A percentile compares a stretch with the other conserved stretches of the same genome.
Evolutionary conservation across 2,329 filamentous ascomycete genomes (phyloP).

Genomic region (Venturia carpophila): DNA sequence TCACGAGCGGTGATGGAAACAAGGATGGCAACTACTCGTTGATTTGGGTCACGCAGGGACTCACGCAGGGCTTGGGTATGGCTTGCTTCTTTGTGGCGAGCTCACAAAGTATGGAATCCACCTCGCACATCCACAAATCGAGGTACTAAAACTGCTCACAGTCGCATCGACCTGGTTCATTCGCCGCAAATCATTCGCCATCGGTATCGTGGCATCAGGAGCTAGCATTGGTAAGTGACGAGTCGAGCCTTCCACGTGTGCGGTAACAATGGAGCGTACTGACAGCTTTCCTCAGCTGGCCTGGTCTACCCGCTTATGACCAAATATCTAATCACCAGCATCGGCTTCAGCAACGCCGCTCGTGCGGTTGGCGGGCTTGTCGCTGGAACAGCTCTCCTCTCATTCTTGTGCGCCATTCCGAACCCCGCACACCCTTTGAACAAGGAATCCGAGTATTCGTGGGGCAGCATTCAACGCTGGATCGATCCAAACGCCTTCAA

Average conservation of each 20-base stretch:
- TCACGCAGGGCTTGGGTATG: slow-evolving; percentile 43
- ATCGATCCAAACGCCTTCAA: slow-evolving; percentile 39
- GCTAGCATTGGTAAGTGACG: slow-evolving; percentile 36
- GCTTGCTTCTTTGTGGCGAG: slow-evolving; percentile 46
- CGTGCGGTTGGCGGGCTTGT: slow-evolving; percentile 37
- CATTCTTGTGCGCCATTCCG: slow-evolving; percentile 37
- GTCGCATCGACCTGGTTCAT: slow-evolving; percentile 45
- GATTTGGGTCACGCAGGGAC: slow-evolving; percentile 42
- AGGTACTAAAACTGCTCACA: slow-evolving; percentile 24
- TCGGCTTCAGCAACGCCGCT: slow-evolving; percentile 41
- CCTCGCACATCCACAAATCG: background rate
- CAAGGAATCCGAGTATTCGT: slow-evolving; percentile 33
- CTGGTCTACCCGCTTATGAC: slow-evolving; percentile 42
- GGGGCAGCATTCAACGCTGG: slow-evolving; percentile 33
- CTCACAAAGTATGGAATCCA: slow-evolving; percentile 38
- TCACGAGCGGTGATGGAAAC: slow-evolving; percentile 30
- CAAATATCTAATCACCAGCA: slow-evolving; percentile 34
- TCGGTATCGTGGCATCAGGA: slow-evolving; percentile 44
- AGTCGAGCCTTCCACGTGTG: background rate
- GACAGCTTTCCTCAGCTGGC: slow-evolving; percentile 26
- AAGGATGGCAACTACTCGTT: slow-evolving; percentile 34
- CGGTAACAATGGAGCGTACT: background rate
- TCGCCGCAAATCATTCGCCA: slow-evolving; percentile 39
- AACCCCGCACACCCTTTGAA: slow-evolving; percentile 35
- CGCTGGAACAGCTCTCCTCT: slow-evolving; percentile 33